Evolutionary conservation across 495 filamentous ascomycete genomes (phyloP), one percentile per base, ranked within the genome.

Genomic region (Ramalina peruviana): DNA sequence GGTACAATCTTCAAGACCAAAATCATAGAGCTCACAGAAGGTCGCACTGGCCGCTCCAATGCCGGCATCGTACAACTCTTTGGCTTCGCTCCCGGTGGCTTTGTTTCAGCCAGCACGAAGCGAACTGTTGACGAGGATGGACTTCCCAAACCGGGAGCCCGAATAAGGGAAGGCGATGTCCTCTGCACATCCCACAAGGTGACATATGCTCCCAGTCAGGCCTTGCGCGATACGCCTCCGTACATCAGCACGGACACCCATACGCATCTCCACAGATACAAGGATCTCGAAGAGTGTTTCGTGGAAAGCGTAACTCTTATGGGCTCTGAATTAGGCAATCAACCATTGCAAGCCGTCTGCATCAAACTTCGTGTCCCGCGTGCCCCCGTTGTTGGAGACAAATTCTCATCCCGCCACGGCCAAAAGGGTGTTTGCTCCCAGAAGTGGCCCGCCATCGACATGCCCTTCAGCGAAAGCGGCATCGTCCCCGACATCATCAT

Each of bases 1-100:
- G 92, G 92, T 40, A 94, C 86, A 7, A 86, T 98, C 61, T 97
- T 95, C 75, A 98, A 98, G 71, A 93, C 87, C 33, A 95, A 96
- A 67, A 81, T 88, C 54, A 76, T 86, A 65, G 76, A 80, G 39
- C 75, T 96, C 9, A 80, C 82, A 40, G 88, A 94, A 36, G 77
- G 81, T 36, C 71, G 77, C 40, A 72, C 72, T 27, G 67, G 67
- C 43, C 73, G 76, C 51, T 70, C 72, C 20, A 72, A 67, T 46
- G 67, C 68, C 6, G 75, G 73, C 19, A 68, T 87, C 36, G 74
- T 61, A 51, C 87, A 87, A 62, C 75, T 92, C 52, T 93, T 93
- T 62, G 88, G 89, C 11, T 92, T 90, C 59, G 83, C 87, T 3
- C 85, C 86, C 6, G 78, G 78, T 17, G 77, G 78, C 57, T 64